Conservation (phyloP, 2,329 filamentous ascomycete genomes). For the Fusarium clavum region DNA sequence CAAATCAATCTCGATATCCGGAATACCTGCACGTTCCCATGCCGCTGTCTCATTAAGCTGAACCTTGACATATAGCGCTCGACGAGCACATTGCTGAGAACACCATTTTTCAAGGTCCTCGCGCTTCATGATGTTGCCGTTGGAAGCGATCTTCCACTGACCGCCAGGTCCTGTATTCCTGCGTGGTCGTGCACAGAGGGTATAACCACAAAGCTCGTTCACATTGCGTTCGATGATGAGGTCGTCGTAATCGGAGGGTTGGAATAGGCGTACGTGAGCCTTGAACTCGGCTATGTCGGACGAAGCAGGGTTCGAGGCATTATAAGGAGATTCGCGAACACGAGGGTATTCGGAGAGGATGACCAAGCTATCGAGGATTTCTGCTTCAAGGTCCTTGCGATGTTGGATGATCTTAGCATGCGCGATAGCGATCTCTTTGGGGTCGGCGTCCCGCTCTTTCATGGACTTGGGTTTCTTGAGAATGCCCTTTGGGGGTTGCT, state of each 20-base stretch:
- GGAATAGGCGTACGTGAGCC: constrained; percentile 76
- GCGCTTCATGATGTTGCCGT: constrained; percentile 73
- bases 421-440: constrained; percentile 76
- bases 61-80: constrained; percentile 86
- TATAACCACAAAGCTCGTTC: constrained; percentile 84
- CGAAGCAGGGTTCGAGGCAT: constrained; percentile 62
- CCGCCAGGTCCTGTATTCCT: constrained; percentile 66
- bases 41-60: constrained; percentile 88
- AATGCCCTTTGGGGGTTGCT: constrained; percentile 64
- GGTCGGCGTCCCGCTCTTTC: constrained; percentile 51
- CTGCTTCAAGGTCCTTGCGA: constrained; percentile 80
- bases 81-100: constrained; percentile 78
- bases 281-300: constrained; percentile 75
- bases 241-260: constrained; percentile 89
- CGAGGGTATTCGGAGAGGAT: constrained; percentile 72
- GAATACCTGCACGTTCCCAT: constrained; percentile 78
- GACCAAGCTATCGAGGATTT: constrained; percentile 79
- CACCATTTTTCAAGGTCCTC: constrained; percentile 89
- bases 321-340: constrained; percentile 47
- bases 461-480: constrained; percentile 64
- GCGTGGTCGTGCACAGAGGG: constrained; percentile 77
- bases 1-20: constrained; percentile 68
- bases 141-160: constrained; percentile 74
- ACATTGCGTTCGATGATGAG: constrained; percentile 90
- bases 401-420: constrained; percentile 87